Base-by-base conservation (phyloP, 2,329 filamentous ascomycete species). In the Zymoseptoria tritici region DNA sequence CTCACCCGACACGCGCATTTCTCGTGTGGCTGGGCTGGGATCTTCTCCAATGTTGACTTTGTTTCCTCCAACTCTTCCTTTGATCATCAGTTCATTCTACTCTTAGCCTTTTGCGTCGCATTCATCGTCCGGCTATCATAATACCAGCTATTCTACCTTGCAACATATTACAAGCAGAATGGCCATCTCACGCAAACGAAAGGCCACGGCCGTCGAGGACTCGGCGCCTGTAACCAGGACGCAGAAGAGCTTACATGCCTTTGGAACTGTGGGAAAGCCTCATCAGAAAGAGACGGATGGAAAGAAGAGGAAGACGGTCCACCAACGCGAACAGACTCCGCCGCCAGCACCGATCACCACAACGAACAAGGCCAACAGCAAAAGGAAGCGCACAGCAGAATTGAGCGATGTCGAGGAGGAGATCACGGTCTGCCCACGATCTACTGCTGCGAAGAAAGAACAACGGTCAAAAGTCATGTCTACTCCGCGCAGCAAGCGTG, bases 131-230 rank as follows among this genome's bases (percentile, higher is more conserved):
- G 21, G 49, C 4, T 60, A 62, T 46, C 13, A n/a, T 62, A 58
- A 52, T 57, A 60, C 56, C 22, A 49, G 26, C 54, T 61, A 66
- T 65, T 36, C 57, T 62, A 66, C 20, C 50, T 26, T 52, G 31
- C 62, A 42, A 58, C 97, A 60, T 85, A 85, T 29, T 24, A 52
- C 57, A 16, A 22, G n/a, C 56, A 64, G 51, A 51, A 72, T 70
- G 68, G 63, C 68, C 29, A 57, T 57, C 20, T 55, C 58, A 57
- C 60, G 67, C 46, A 72, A 72, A 59, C 66, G 70, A 58, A 72
- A 70, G 63, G 62, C 62, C 56, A 60, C 60, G 26, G 60, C 60
- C 8, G 64, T 63, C 50, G 66, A 66, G 46, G 60, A 63, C 16
- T 55, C 60, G 22, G 50, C 63, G 21, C 61, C 60, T 42, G 58